Conservation (phyloP, 345 rosid species). For the Brassica juncea region DNA sequence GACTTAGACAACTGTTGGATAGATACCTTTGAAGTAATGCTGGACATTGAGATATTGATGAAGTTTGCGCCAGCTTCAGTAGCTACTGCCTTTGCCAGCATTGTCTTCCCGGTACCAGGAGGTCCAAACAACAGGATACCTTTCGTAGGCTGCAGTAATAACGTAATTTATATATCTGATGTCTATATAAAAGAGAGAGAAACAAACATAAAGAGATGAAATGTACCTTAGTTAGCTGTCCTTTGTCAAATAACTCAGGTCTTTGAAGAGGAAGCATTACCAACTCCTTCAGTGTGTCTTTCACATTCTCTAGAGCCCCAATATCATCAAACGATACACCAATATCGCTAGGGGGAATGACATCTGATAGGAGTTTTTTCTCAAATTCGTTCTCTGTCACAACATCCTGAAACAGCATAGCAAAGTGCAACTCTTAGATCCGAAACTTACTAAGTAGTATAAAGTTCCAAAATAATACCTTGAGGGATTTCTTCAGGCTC, state of each 20-base stretch:
- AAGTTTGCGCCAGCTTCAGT: conserved; percentile 99
- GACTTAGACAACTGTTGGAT: background rate
- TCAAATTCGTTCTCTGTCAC: conserved; percentile 97
- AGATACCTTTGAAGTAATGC: conserved; percentile 96
- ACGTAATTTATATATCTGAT: conserved; percentile 4
- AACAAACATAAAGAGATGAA: conserved; percentile 1
- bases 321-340: conserved; percentile 97
- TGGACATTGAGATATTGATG: conserved; percentile 99
- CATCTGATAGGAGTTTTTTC: conserved; percentile 95
- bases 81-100: conserved; percentile 99
- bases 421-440: background rate
- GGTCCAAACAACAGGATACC: conserved; percentile 98
- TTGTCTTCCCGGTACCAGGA: conserved; percentile 99
- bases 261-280: conserved; percentile 99
- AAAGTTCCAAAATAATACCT: conserved; percentile 46
- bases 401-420: conserved; percentile 66
- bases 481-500: conserved; percentile 76
- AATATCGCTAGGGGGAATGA: conserved; percentile 92
- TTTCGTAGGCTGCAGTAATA: conserved; percentile 77
- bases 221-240: conserved; percentile 92
- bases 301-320: conserved; percentile 96
- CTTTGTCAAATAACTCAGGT: conserved; percentile 96
- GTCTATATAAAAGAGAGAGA: background rate
- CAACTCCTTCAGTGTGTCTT: conserved; percentile 97
- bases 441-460: background rate